Percentiles rank a stretch among this genome's conserved stretches.
phyloP scores from a whole-genome alignment of 352 stramenopile genomes.

The Phytophthora megakarya region DNA sequence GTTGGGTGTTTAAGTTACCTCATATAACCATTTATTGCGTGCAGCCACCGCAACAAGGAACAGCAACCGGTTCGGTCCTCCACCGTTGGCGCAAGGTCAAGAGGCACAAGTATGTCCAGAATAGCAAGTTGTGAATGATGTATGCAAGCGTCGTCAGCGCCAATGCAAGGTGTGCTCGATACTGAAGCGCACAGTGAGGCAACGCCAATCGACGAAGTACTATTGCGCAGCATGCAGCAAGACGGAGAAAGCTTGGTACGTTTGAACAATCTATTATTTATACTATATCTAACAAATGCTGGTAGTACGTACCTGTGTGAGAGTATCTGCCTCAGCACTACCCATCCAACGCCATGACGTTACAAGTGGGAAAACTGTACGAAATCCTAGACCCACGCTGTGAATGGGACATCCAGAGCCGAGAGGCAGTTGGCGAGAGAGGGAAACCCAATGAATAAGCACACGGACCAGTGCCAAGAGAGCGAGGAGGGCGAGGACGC shows the following conservation, averaged over 20 bases:
- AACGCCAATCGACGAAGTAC: not conserved
- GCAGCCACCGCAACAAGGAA: too few relatives aligned
- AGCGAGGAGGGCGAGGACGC: not conserved
- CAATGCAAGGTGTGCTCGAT: slow-evolving; percentile 9
- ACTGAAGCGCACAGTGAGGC: not conserved
- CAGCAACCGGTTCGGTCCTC: too few relatives aligned
- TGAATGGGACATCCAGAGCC: not conserved
- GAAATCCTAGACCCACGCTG: not conserved
- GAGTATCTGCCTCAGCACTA: too few relatives aligned
- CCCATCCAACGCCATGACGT: too few relatives aligned
- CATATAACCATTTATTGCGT: too few relatives aligned
- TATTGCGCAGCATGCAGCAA: not conserved
- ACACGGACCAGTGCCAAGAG: not conserved
- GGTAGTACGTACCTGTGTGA: too few relatives aligned
- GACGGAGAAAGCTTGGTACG: not conserved
- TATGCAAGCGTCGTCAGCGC: not conserved
- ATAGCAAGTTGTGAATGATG: not conserved
- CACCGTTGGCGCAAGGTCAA: not conserved
- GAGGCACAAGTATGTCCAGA: not conserved
- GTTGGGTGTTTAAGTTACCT: not conserved
- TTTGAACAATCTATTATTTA: too few relatives aligned
- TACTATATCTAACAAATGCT: too few relatives aligned
- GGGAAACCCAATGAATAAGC: too few relatives aligned
- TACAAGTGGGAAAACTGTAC: too few relatives aligned
- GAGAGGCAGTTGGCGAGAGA: not conserved